phyloP scores from a whole-genome alignment of 2,329 filamentous ascomycete genomes.

The Alternaria gansuensis region DNA sequence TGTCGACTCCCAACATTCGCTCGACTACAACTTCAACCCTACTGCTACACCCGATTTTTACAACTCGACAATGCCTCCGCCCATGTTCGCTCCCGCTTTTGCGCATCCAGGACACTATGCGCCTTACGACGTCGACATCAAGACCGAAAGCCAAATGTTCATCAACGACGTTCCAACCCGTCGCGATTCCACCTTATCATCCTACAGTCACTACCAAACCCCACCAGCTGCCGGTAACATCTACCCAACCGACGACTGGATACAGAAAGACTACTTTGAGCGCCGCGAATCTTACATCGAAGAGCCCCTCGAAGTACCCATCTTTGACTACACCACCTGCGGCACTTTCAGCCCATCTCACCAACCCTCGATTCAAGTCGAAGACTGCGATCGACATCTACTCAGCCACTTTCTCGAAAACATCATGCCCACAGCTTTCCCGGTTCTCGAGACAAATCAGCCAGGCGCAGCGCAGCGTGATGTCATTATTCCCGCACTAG shows the following conservation, averaged over 20 bases:
- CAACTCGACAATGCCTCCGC: slow-evolving; percentile 68
- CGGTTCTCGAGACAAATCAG: slow-evolving; percentile 88
- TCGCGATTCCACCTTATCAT: slow-evolving; percentile 86
- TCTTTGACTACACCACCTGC: slow-evolving; percentile 82
- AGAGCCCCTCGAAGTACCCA: slow-evolving; percentile 72
- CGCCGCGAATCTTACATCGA: slow-evolving; percentile 71
- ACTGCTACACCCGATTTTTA: slow-evolving; percentile 63
- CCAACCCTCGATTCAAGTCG: slow-evolving; percentile 80
- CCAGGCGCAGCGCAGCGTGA: slow-evolving; percentile 82
- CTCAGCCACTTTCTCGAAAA: slow-evolving; percentile 90
- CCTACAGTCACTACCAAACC: slow-evolving; percentile 88
- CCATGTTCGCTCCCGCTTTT: slow-evolving; percentile 55
- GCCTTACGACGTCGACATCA: slow-evolving; percentile 94
- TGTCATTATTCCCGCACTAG: slow-evolving; percentile 84
- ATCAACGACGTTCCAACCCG: slow-evolving; percentile 89
- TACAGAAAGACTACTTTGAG: slow-evolving; percentile 75
- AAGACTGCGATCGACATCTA: slow-evolving; percentile 85
- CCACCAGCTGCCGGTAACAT: slow-evolving; percentile 75
- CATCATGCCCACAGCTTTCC: slow-evolving; percentile 89
- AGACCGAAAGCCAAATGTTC: slow-evolving; percentile 93
- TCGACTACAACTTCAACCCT: slow-evolving; percentile 73
- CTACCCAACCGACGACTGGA: slow-evolving; percentile 74
- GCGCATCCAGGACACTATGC: slow-evolving; percentile 69
- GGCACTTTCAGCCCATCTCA: slow-evolving; percentile 67
- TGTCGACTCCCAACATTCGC: slow-evolving; percentile 79